Conservation (phyloP, 805 yeast species). For the Myxozyma geophila region DNA sequence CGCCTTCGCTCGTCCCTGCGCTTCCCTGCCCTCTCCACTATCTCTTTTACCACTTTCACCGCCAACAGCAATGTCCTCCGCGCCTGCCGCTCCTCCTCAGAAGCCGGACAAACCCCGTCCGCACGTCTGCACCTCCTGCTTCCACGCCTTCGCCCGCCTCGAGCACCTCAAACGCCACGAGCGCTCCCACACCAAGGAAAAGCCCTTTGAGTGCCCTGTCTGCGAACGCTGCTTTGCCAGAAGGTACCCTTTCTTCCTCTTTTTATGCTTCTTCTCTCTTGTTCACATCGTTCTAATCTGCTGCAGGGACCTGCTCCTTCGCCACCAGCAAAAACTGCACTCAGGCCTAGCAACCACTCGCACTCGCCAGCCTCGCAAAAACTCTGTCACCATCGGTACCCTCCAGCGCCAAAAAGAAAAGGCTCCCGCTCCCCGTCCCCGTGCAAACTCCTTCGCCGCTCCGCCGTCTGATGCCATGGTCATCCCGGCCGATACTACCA, state of each 20-base stretch:
- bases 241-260: constrained; percentile 53
- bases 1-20: constrained; percentile 3
- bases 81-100: not conserved
- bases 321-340: constrained; percentile 95
- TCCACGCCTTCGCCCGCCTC: constrained; percentile 85
- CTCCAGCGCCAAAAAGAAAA: constrained; percentile 25
- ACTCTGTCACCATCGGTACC: constrained; percentile 35
- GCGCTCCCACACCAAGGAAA: constrained; percentile 75
- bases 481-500: constrained; percentile 4
- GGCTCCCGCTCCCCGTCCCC: constrained; percentile 19
- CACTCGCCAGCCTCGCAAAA: constrained; percentile 29
- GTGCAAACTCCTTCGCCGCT: constrained; percentile 34
- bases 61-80: not conserved
- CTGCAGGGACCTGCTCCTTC: constrained; percentile 54
- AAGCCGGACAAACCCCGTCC: constrained; percentile 95
- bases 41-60: not conserved
- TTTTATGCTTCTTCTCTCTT: constrained; percentile 59
- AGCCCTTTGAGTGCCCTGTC: constrained; percentile 59
- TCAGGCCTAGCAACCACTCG: constrained; percentile 26
- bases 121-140: constrained; percentile 85
- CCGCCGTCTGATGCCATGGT: constrained; percentile 8
- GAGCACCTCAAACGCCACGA: constrained; percentile 58
- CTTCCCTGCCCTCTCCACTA: not conserved
- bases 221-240: constrained; percentile 57
- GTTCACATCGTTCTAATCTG: not conserved